Percentiles rank a stretch among this genome's conserved stretches.
Evolutionary conservation across 1,284 basidiomycete genomes (phyloP).

Genomic region (Fomitopsis schrenkii): DNA sequence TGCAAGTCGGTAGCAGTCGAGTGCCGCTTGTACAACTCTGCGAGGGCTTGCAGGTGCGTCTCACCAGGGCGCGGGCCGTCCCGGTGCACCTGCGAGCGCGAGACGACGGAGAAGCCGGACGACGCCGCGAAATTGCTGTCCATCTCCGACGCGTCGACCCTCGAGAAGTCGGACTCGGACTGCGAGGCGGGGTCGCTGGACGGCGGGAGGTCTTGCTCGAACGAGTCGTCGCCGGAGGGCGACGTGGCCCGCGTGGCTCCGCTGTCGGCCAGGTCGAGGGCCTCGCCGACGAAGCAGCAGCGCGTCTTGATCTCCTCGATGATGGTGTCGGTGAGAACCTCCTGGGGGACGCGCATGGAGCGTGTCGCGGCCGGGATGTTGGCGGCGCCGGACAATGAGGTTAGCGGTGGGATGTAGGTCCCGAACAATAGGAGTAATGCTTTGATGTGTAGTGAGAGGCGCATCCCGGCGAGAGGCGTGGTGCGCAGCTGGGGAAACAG

Average conservation of each 20-base stretch:
- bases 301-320: slow-evolving; percentile 83
- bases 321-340: slow-evolving; percentile 69
- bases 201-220: slow-evolving; percentile 49
- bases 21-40: slow-evolving; percentile 65
- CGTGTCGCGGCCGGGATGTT: slow-evolving; percentile 62
- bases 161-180: slow-evolving; percentile 65
- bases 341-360: slow-evolving; percentile 64
- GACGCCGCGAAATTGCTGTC: slow-evolving; percentile 48
- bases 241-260: slow-evolving; percentile 32
- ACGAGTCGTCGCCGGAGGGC: slow-evolving; percentile 37
- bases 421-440: slow-evolving; percentile 78
- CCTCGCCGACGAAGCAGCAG: slow-evolving; percentile 72
- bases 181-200: slow-evolving; percentile 47
- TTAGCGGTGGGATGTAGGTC: slow-evolving; percentile 74
- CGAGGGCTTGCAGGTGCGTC: slow-evolving; percentile 56
- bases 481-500: slow-evolving; percentile 78
- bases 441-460: slow-evolving; percentile 72
- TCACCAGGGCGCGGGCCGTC: slow-evolving; percentile 34
- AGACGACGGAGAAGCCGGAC: slow-evolving; percentile 56
- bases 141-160: slow-evolving; percentile 40
- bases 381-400: slow-evolving; percentile 58
- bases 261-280: slow-evolving; percentile 38
- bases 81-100: slow-evolving; percentile 31
- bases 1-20: slow-evolving; percentile 72
- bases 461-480: slow-evolving; percentile 78